Evolutionary conservation across 345 rosid genomes (phyloP), one percentile per base, ranked within the genome.

Genomic region (Viola odorata): DNA sequence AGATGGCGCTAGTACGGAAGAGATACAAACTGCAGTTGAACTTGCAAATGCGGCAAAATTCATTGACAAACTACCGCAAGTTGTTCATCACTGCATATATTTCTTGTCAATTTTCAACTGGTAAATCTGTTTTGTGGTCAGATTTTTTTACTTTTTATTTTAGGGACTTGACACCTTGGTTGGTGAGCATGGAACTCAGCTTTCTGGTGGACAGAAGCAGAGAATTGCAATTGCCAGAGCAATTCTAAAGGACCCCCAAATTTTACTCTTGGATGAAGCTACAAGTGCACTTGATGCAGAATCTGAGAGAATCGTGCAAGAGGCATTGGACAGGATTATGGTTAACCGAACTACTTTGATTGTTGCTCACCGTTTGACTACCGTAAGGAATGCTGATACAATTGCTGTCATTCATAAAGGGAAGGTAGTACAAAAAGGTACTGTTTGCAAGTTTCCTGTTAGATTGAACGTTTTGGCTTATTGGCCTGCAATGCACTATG

Each of bases 141-240:
- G n/a, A n/a, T n/a, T n/a, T n/a, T n/a, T n/a, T n/a, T 51, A 45
- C 8, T 60, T 6, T 8, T 3, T 17, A 9, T 7, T 14, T 37
- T 41, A 65, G 75, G 70, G 66, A 5, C 37, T 65, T 10, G 67
- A 71, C 61, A 65, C 66, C 4, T 55, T 65, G 63, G 75, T 60
- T 1, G 75, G 70, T 4, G 70, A 65, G 70, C 61, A 55, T 44
- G 75, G 75, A 7, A 50, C 58, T 36, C 66, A 55, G 53, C 51
- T 71, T 12, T 71, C 75, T 3, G 75, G 70, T 14, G 70, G 75
- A 7, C 75, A n/a, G n/a, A n/a, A n/a, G n/a, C n/a, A n/a, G n/a
- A n/a, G n/a, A n/a, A n/a, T n/a, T n/a, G n/a, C n/a, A n/a, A n/a
- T n/a, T n/a, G n/a, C n/a, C n/a, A n/a, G n/a, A n/a, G n/a, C n/a